Evolutionary conservation across 306 rosid species (phyloP).

Genomic region (Cucumis sativus): Cucumber_9930_V3 NC_026660.2:29390501-29391000

Average conservation of each 20-base stretch:
- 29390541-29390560: not conserved
- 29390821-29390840: constrained; percentile 65
- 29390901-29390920: not conserved
- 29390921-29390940: constrained; percentile 14
- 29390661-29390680: constrained; percentile 67
- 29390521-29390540: not conserved
- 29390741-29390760: constrained; percentile 89
- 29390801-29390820: constrained; percentile 83
- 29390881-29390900: not conserved
- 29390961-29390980: constrained; percentile 81
- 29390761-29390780: constrained; percentile 92
- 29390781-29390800: constrained; percentile 80
- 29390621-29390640: constrained; percentile 79
- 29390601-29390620: constrained; percentile 61
- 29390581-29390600: not conserved
- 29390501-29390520: not conserved
- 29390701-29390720: constrained; percentile 96
- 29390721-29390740: constrained; percentile 97
- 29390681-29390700: constrained; percentile 96
- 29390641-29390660: constrained; percentile 79
- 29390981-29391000: constrained; percentile 83
- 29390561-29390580: not conserved
- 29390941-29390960: constrained; percentile 66
- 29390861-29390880: constrained; percentile 2
- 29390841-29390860: not conserved